These are phyloP conservation scores for Monascus purpureus DNA, from an alignment of 495 filamentous ascomycete genomes.

Conservation along the genomic window DNA sequence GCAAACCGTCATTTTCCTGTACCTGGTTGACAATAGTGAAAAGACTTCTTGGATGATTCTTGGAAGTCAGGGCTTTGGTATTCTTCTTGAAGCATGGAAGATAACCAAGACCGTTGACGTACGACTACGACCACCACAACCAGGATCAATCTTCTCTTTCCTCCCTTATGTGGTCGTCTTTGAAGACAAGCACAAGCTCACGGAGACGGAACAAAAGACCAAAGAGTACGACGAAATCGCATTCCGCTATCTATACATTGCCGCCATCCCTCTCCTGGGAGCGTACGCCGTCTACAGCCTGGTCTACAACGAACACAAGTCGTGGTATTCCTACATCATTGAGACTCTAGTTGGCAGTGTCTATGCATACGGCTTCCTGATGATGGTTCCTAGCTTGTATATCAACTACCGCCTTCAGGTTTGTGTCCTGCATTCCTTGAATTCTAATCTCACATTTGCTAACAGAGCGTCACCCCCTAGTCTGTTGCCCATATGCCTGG, in stretches of 20 bases:
- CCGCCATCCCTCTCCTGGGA: constrained; percentile 74
- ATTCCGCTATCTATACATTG: constrained; percentile 88
- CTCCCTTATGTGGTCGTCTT: constrained; percentile 77
- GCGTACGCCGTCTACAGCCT: constrained; percentile 87
- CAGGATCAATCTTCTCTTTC: constrained; percentile 50
- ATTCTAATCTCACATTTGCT: constrained; percentile 4
- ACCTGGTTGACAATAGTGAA: constrained; percentile 94
- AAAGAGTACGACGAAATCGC: constrained; percentile 97
- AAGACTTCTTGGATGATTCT: constrained; percentile 99
- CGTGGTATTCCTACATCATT: constrained; percentile 90
- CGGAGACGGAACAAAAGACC: constrained; percentile 90
- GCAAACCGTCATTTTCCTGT: constrained; percentile 92
- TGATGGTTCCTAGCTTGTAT: constrained; percentile 97
- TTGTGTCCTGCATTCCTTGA: constrained; percentile 4
- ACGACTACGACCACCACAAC: constrained; percentile 53
- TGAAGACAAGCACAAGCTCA: constrained; percentile 93
- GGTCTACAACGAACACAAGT: constrained; percentile 90
- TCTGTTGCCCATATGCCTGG: constrained; percentile 94
- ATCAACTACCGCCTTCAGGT: constrained; percentile 96
- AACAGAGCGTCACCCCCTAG: constrained; percentile 14
- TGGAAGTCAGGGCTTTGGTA: constrained; percentile 82
- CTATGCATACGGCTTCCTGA: constrained; percentile 95
- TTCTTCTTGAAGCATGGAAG: constrained; percentile 94
- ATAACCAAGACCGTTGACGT: constrained; percentile 95
- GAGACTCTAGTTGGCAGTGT: constrained; percentile 89